phyloP scores from a whole-genome alignment of 495 filamentous ascomycete species.

The Clohesyomyces aquaticus region DNA sequence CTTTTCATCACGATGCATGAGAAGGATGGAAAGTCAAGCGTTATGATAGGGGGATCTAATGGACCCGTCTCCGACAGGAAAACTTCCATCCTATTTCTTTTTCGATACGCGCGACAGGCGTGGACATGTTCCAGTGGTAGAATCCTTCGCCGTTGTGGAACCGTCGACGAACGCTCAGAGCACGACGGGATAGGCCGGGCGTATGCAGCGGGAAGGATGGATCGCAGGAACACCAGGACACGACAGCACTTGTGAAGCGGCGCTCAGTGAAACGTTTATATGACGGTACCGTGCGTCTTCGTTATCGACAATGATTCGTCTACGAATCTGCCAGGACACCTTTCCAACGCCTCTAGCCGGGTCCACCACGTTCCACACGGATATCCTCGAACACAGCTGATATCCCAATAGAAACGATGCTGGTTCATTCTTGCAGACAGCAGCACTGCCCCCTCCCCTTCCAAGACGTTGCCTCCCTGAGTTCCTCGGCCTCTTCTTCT shows the following conservation, averaged over 20 bases:
- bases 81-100: slow-evolving; percentile 4
- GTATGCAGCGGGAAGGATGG: slow-evolving; percentile 24
- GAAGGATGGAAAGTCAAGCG: not conserved
- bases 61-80: not conserved
- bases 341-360: not conserved
- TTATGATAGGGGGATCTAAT: not conserved
- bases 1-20: not conserved
- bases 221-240: not conserved
- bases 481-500: not conserved
- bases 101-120: slow-evolving; percentile 18
- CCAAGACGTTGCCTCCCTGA: slow-evolving; percentile 6
- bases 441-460: not conserved
- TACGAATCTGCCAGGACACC: not conserved
- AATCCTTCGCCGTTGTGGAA: not conserved
- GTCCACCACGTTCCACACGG: not conserved
- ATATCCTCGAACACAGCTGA: not conserved
- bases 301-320: not conserved
- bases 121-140: slow-evolving; percentile 5
- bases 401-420: too few species aligned
- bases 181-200: not conserved
- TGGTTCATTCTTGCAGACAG: too few species aligned
- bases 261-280: not conserved
- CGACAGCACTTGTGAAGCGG: not conserved
- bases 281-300: not conserved
- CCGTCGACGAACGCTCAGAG: not conserved